Evolutionary conservation across 495 filamentous ascomycete genomes (phyloP).

Genomic region (Staphylotrichum longicolle): DNA sequence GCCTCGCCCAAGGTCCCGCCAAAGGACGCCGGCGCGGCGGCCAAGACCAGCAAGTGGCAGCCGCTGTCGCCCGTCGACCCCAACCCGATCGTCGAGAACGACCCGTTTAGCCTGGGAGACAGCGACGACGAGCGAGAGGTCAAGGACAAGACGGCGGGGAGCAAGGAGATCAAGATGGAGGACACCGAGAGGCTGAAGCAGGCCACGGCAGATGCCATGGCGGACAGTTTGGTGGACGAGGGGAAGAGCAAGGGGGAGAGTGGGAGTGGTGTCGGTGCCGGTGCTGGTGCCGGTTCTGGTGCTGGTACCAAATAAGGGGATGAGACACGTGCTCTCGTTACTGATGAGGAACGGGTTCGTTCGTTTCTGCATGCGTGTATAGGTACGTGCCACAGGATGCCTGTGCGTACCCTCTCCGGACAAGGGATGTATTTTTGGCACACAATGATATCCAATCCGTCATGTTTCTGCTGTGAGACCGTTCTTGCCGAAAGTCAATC

Average conservation of each 20-base stretch:
- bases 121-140: conserved; percentile 87
- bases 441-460: too few relatives aligned
- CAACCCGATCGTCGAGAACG: conserved; percentile 82
- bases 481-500: too few relatives aligned
- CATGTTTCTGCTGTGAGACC: too few relatives aligned
- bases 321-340: conserved; percentile 1
- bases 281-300: conserved; percentile 9
- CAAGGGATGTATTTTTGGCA: too few relatives aligned
- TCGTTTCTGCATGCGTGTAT: neutral
- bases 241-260: conserved; percentile 20
- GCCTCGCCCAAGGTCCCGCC: conserved; percentile 53
- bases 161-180: conserved; percentile 54
- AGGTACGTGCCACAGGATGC: too few relatives aligned
- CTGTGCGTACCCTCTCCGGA: too few relatives aligned
- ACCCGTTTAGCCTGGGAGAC: conserved; percentile 94
- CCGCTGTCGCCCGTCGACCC: conserved; percentile 85
- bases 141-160: conserved; percentile 31
- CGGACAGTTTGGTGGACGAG: conserved; percentile 47
- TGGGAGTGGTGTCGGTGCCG: conserved; percentile 18
- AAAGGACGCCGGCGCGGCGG: conserved; percentile 32
- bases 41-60: conserved; percentile 93
- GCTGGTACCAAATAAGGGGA: conserved; percentile 9
- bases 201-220: conserved; percentile 65
- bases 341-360: neutral
- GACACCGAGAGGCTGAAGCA: conserved; percentile 70